A percentile compares a stretch with the other conserved stretches of the same genome.
phyloP scores from a whole-genome alignment of 2,329 filamentous ascomycete species.

The Ploettnerulaceae sp. region DNA sequence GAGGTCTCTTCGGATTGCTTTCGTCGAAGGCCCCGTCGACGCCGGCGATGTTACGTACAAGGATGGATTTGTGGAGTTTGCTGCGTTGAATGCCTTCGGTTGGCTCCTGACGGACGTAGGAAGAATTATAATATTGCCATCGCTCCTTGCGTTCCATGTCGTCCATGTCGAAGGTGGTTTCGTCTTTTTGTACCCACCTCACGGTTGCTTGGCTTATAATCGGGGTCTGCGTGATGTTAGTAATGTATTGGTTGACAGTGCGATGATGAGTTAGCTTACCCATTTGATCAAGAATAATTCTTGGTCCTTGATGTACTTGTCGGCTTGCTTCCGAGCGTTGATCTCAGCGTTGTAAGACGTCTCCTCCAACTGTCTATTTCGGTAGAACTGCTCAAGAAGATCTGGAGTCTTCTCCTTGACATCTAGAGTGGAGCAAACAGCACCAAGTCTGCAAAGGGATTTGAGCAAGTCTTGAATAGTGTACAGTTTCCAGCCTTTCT shows the following conservation, averaged over 20 bases:
- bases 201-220: conserved; percentile 62
- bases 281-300: conserved; percentile 88
- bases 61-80: conserved; percentile 62
- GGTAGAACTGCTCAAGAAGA: conserved; percentile 80
- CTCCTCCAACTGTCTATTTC: conserved; percentile 73
- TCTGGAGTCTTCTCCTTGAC: conserved; percentile 91
- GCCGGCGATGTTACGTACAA: conserved; percentile 65
- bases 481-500: conserved; percentile 89
- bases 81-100: conserved; percentile 71
- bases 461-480: conserved; percentile 85
- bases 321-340: conserved; percentile 83
- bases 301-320: conserved; percentile 87
- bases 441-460: conserved; percentile 73
- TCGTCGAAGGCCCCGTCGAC: conserved; percentile 60
- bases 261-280: conserved; percentile 55
- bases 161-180: conserved; percentile 79
- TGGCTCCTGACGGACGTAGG: conserved; percentile 81
- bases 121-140: conserved; percentile 96
- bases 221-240: conserved; percentile 49
- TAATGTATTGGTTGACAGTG: neutral
- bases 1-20: conserved; percentile 53
- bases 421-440: conserved; percentile 80
- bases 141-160: conserved; percentile 77
- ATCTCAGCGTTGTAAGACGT: conserved; percentile 89
- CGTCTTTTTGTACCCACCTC: conserved; percentile 63